Conservation (phyloP, 192 early-diverging fungal genomes). For the Coemansia guatemalensis region DNA sequence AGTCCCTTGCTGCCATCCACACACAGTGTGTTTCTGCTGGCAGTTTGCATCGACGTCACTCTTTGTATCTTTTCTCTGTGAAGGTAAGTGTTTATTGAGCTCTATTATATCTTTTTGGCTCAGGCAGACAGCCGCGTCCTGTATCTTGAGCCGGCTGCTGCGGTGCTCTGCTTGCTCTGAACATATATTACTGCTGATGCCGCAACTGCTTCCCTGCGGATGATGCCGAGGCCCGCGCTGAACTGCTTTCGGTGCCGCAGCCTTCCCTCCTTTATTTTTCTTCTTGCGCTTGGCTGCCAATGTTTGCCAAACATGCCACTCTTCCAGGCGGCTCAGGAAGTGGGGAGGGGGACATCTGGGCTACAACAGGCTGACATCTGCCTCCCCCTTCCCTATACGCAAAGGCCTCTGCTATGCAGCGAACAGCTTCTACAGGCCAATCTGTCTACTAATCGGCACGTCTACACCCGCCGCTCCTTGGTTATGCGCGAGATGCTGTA, state of each 20-base stretch:
- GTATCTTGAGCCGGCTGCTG: not conserved
- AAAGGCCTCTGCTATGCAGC: not conserved
- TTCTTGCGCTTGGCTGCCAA: conserved; percentile 2
- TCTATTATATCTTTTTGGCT: not conserved
- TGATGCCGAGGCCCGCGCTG: not conserved
- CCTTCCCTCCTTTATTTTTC: not conserved
- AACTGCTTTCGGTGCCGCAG: conserved; percentile 1
- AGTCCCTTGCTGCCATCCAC: not conserved
- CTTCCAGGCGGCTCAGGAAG: not conserved
- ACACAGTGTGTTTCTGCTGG: not conserved
- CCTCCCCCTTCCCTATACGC: not conserved
- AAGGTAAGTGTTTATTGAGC: not conserved
- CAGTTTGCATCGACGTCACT: not conserved
- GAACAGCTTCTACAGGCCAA: not conserved
- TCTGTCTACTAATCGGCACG: not conserved
- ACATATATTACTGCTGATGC: not conserved
- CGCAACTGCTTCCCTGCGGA: not conserved
- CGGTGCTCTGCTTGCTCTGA: not conserved
- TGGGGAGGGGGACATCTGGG: not conserved
- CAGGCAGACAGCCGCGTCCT: not conserved
- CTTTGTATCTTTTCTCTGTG: not conserved
- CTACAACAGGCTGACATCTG: not conserved
- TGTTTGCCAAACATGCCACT: conserved; percentile 5
- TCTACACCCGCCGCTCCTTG: not conserved
- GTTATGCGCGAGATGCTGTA: not conserved